Evolutionary conservation across 176 grass and related monocot species (phyloP).

Genomic region (Bromus sterilis): DNA sequence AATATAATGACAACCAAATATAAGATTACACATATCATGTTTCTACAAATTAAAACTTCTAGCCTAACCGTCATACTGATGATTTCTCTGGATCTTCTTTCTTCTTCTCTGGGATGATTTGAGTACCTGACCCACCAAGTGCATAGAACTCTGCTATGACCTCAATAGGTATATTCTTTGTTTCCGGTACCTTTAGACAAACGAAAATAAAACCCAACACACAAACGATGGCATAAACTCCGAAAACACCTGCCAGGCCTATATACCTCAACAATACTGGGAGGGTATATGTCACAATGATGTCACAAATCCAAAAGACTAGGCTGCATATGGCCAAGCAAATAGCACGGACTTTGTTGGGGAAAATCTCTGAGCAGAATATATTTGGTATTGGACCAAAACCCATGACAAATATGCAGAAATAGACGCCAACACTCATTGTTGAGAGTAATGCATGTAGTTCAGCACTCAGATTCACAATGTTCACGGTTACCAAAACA

Average conservation of each 20-base stretch:
- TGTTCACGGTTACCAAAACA: slow-evolving; percentile 42
- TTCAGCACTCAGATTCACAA: slow-evolving; percentile 15
- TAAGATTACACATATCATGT: neutral
- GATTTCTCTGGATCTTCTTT: neutral
- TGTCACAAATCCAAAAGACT: slow-evolving; percentile 52
- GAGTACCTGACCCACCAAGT: slow-evolving; percentile 11
- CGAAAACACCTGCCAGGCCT: slow-evolving; percentile 44
- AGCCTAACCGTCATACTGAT: neutral
- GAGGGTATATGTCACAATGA: slow-evolving; percentile 57
- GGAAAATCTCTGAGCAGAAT: slow-evolving; percentile 60
- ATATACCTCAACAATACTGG: slow-evolving; percentile 49
- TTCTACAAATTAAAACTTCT: neutral
- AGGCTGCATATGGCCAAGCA: slow-evolving; percentile 55
- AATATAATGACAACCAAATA: neutral
- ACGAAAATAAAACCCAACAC: slow-evolving; percentile 40
- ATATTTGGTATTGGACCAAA: slow-evolving; percentile 69
- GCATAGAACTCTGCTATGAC: slow-evolving; percentile 57
- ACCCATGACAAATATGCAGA: slow-evolving; percentile 61
- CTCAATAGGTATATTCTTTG: slow-evolving; percentile 52
- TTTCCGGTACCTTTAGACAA: slow-evolving; percentile 44
- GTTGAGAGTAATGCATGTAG: slow-evolving; percentile 41
- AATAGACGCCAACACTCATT: slow-evolving; percentile 34
- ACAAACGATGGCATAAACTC: slow-evolving; percentile 41
- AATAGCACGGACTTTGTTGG: slow-evolving; percentile 40
- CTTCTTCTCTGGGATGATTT: neutral